Evolutionary conservation across 805 yeast genomes (phyloP), one percentile per base, ranked within the genome.

Genomic region (Kazachstania africana): DNA sequence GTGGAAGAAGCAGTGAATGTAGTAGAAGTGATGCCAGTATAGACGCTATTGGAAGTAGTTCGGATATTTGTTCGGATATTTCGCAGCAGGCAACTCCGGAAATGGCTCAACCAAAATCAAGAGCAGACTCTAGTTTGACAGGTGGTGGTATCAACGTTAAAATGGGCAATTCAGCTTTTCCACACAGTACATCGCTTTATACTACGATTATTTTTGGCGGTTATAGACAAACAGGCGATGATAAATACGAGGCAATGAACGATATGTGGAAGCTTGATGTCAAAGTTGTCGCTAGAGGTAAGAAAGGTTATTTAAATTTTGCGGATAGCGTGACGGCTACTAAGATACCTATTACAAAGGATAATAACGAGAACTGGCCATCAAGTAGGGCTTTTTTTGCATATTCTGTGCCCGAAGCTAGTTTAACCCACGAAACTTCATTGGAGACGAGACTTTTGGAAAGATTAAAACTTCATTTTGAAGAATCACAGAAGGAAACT

Each of bases 151-250:
- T 10, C 8, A 10, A 19, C 8, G 16, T 9, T 12, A 13, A 16
- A 8, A 15, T 21, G 16, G 17, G 16, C 16, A 31, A 24, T 19
- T 15, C 26, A 5, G 12, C 22, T 12, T n/a, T n/a, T n/a, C n/a
- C n/a, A n/a, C 34, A 25, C 21, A 16, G 27, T 10, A 25, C 29
- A 12, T 15, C 28, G 12, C 43, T 45, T 13, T 36, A 33, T 22
- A 42, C 51, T 3, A 43, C 50, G 14, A 15, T 62, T 25, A 57
- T 68, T 4, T 62, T 66, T 60, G 75, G 75, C 14, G 75, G 77
- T 1, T 70, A 64, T 44, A 51, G 53, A 28, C 50, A 56, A 26
- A 43, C 50, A 1, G 44, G 47, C 10, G 47, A 41, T 16, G 52
- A 52, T 24, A 37, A 40, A 13, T 61, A 52, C 32, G 55, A 56